Conservation (phyloP, 257 asterid species). For the Buddleja alternifolia region DNA sequence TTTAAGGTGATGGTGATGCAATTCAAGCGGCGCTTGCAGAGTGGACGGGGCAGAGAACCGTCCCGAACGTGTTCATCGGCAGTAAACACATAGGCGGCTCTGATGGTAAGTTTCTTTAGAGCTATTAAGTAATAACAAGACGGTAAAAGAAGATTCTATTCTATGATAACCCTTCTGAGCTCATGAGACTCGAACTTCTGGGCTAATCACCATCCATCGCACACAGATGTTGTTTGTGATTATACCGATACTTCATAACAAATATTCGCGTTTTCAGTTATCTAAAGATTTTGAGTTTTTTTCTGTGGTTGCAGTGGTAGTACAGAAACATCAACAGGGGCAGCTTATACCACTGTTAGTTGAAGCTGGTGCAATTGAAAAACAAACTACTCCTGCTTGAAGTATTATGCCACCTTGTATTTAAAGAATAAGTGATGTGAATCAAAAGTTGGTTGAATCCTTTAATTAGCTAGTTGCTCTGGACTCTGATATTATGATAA, state of each 20-base stretch:
- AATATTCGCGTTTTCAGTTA: too few species aligned
- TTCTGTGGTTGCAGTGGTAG: constrained; percentile 47
- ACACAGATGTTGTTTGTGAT: background rate
- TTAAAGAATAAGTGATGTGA: too few species aligned
- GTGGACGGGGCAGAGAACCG: constrained; percentile 89
- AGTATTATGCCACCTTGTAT: too few species aligned
- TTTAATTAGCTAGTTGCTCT: too few species aligned
- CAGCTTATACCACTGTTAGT: constrained; percentile 63
- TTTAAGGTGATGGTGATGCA: constrained; percentile 67
- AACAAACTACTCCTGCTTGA: constrained; percentile 29
- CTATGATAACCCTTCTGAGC: too few species aligned
- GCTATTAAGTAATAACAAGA: background rate
- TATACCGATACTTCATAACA: too few species aligned
- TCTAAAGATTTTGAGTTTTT: too few species aligned
- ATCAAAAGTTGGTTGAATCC: too few species aligned
- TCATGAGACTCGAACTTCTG: too few species aligned
- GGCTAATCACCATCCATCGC: too few species aligned
- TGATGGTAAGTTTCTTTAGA: constrained; percentile 52
- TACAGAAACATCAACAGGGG: constrained; percentile 59
- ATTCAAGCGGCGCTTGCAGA: constrained; percentile 69
- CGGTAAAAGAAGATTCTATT: background rate
- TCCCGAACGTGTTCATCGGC: constrained; percentile 77
- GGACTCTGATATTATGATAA: too few species aligned
- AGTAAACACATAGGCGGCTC: constrained; percentile 90
- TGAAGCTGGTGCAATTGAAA: constrained; percentile 64